These are phyloP conservation scores for Eutypa lata DNA, from an alignment of 2,329 filamentous ascomycete genomes.

Conservation along the genomic window DNA sequence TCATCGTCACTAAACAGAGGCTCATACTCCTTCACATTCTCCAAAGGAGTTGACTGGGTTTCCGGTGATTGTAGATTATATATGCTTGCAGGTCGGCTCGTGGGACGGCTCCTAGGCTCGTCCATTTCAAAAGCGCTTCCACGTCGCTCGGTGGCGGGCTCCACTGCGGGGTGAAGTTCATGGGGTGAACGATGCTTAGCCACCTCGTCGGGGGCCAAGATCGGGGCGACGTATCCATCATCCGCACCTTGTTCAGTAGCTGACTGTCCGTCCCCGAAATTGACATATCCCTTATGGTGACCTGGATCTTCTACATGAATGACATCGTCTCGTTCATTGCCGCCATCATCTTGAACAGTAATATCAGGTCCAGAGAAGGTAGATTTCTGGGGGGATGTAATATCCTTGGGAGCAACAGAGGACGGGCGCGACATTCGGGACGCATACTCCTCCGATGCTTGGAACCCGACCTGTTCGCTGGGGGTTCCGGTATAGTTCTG, in stretches of 20 bases:
- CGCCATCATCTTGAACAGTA: constrained; percentile 20
- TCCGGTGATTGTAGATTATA: constrained; percentile 55
- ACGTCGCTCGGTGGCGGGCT: constrained; percentile 65
- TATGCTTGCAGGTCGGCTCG: constrained; percentile 62
- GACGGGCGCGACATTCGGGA: constrained; percentile 64
- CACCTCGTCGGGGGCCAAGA: constrained; percentile 85
- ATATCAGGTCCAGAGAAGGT: constrained; percentile 22
- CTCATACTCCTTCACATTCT: constrained; percentile 92
- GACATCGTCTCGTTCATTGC: constrained; percentile 54
- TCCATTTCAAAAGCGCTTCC: constrained; percentile 56
- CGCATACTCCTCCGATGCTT: constrained; percentile 80
- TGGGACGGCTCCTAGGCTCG: constrained; percentile 58
- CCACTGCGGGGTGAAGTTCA: constrained; percentile 75
- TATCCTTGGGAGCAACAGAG: constrained; percentile 38
- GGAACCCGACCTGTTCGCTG: constrained; percentile 85
- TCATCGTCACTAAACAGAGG: constrained; percentile 85
- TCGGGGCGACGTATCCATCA: constrained; percentile 67
- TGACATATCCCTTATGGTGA: constrained; percentile 39
- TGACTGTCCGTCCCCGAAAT: constrained; percentile 43
- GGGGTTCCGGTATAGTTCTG: constrained; percentile 68
- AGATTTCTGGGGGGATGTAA: constrained; percentile 28
- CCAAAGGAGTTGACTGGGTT: constrained; percentile 66
- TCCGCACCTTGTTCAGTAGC: constrained; percentile 54
- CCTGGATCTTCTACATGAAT: constrained; percentile 76
- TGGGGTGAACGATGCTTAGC: constrained; percentile 68